These are phyloP conservation scores for Podochytrium sp. DNA, from an alignment of 192 early-diverging fungal genomes.

Conservation along the genomic window DNA sequence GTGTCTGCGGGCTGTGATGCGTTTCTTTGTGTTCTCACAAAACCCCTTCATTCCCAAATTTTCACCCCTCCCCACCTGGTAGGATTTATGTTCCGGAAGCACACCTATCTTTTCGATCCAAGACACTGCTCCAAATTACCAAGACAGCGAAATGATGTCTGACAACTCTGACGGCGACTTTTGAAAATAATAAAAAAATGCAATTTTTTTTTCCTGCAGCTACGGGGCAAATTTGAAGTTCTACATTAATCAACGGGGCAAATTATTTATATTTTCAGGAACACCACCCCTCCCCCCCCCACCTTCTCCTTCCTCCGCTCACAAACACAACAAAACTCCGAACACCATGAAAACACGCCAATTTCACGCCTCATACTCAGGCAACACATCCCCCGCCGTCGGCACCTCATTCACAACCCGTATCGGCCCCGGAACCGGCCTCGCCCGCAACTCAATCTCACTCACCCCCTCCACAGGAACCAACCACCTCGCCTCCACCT, in stretches of 20 bases:
- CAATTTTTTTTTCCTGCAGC: too few relatives aligned
- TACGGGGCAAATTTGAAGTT: too few relatives aligned
- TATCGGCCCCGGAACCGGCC: conserved; percentile 22
- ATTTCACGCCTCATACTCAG: conserved; percentile 19
- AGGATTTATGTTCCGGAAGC: conserved; percentile 43
- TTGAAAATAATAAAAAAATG: too few relatives aligned
- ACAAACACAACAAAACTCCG: background rate
- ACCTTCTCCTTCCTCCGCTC: too few relatives aligned
- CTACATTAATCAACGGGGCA: too few relatives aligned
- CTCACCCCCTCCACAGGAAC: conserved; percentile 18
- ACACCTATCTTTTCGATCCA: conserved; percentile 69
- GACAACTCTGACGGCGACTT: conserved; percentile 23
- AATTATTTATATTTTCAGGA: too few relatives aligned
- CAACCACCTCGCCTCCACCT: conserved; percentile 12
- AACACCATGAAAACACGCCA: background rate
- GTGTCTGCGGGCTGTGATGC: conserved; percentile 11
- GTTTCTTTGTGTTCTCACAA: background rate
- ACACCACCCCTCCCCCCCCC: too few relatives aligned
- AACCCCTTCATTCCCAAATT: background rate
- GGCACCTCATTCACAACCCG: conserved; percentile 30
- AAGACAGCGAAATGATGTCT: conserved; percentile 54
- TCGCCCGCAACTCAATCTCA: conserved; percentile 22
- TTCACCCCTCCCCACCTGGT: background rate
- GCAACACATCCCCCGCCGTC: conserved; percentile 24
- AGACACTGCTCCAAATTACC: conserved; percentile 67